Percentiles rank a stretch among this genome's conserved stretches.
Evolutionary conservation across 2,329 filamentous ascomycete species (phyloP).

Genomic region (Alternaria brassicae): DNA sequence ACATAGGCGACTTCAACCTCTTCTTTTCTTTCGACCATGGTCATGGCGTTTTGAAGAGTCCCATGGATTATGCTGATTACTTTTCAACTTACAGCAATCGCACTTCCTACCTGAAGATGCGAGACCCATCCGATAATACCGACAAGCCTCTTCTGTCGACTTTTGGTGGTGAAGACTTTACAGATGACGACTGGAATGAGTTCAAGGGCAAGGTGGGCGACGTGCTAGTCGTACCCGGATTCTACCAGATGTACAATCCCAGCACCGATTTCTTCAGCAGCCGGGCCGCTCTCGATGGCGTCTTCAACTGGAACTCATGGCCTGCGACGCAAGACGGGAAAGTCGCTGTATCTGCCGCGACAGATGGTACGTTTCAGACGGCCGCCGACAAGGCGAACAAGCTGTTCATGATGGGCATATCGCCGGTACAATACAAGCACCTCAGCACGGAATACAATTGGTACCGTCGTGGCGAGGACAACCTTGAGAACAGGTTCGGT

Average conservation of each 20-base stretch:
- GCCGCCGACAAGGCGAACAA: constrained; percentile 42
- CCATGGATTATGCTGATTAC: constrained; percentile 36
- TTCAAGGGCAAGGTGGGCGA: constrained; percentile 40
- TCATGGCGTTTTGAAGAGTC: constrained; percentile 26
- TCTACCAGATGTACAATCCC: constrained; percentile 30
- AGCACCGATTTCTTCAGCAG: constrained; percentile 30
- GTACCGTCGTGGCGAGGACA: constrained; percentile 51
- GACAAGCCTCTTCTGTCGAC: constrained; percentile 43
- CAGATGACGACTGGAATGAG: constrained; percentile 22
- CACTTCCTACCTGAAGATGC: constrained; percentile 36
- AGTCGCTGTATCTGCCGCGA: constrained; percentile 34
- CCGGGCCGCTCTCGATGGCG: constrained; percentile 42
- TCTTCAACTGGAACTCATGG: constrained; percentile 53
- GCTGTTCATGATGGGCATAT: constrained; percentile 51
- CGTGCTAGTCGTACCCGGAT: constrained; percentile 44
- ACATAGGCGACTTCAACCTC: constrained; percentile 38
- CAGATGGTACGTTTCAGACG: constrained; percentile 40
- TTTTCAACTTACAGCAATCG: constrained; percentile 31
- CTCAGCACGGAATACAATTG: constrained; percentile 38
- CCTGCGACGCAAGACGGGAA: constrained; percentile 26
- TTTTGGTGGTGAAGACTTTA: constrained; percentile 39
- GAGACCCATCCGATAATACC: constrained; percentile 16
- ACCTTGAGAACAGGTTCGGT: constrained; percentile 41
- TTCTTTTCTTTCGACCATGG: constrained; percentile 51
- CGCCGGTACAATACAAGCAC: constrained; percentile 52